Conservation (phyloP, 164 flowering plant species). For the Pachysandra terminalis region DNA sequence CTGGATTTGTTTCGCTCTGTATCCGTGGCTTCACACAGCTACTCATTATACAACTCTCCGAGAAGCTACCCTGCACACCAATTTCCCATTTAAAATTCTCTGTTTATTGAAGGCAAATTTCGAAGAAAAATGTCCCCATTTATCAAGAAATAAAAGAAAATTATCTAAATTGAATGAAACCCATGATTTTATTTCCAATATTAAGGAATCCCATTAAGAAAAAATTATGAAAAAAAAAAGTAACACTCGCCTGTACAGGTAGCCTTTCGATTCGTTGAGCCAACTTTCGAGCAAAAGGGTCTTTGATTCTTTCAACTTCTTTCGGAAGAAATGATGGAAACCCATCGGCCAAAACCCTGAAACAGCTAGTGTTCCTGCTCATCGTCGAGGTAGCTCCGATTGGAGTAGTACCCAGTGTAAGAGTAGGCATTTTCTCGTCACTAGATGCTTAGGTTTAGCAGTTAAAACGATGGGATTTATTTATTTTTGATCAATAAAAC, state of each 20-base stretch:
- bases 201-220: too few species aligned
- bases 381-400: not conserved
- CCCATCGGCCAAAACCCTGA: constrained; percentile 13
- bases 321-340: constrained; percentile 85
- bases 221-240: not conserved
- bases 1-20: constrained; percentile 39
- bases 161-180: too few species aligned
- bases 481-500: too few species aligned
- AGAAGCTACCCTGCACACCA: constrained; percentile 21
- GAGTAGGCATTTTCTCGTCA: not conserved
- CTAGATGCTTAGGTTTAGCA: too few species aligned
- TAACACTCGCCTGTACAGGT: constrained; percentile 45
- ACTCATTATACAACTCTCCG: constrained; percentile 59
- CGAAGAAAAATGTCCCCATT: too few species aligned
- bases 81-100: too few species aligned
- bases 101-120: too few species aligned
- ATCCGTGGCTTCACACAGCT: constrained; percentile 72
- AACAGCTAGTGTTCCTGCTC: not conserved
- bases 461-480: too few species aligned
- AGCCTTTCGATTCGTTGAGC: constrained; percentile 71
- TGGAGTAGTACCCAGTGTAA: not conserved
- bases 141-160: too few species aligned
- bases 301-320: constrained; percentile 61
- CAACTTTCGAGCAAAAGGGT: constrained; percentile 62
- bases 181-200: too few species aligned